A percentile compares a stretch with the other conserved stretches of the same genome.
phyloP scores from a whole-genome alignment of 139 green algal species.

The Parachlorella kessleri region DNA sequence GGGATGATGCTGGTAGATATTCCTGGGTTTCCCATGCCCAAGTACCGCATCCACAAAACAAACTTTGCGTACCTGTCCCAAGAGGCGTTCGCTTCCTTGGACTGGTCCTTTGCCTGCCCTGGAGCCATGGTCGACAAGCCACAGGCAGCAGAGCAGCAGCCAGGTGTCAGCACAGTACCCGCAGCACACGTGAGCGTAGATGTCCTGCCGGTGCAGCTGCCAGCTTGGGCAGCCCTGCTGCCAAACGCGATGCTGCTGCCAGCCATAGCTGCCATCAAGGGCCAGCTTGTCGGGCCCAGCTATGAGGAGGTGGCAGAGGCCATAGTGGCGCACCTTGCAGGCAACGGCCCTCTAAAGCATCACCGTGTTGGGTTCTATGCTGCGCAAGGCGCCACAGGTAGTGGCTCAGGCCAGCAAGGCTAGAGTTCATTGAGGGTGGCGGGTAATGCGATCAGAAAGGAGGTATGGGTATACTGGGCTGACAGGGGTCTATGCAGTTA shows the following conservation, averaged over 20 bases:
- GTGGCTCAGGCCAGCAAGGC: too few species aligned
- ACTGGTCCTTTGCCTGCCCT: constrained; percentile 16
- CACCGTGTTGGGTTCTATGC: constrained; percentile 4
- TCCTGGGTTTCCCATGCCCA: neutral
- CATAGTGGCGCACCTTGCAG: neutral
- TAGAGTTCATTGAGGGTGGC: too few species aligned
- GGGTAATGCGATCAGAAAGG: too few species aligned
- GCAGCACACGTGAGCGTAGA: neutral
- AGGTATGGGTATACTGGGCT: too few species aligned
- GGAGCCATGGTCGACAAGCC: neutral
- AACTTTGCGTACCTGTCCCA: neutral
- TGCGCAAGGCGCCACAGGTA: too few species aligned
- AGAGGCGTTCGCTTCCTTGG: neutral
- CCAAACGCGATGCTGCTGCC: constrained; percentile 10
- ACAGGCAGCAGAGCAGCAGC: neutral
- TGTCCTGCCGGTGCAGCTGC: neutral
- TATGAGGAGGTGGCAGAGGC: constrained; percentile 7
- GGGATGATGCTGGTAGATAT: constrained; percentile 8
- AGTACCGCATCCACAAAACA: constrained; percentile 4
- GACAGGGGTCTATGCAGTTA: too few species aligned
- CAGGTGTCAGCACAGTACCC: too few species aligned
- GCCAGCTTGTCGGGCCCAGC: neutral
- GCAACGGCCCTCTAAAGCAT: neutral
- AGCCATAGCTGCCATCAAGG: neutral
- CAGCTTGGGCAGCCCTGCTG: constrained; percentile 14